Evolutionary conservation across 768 basidiomycete species (phyloP).

Genomic region (Xerocomellus amylosporus): DNA sequence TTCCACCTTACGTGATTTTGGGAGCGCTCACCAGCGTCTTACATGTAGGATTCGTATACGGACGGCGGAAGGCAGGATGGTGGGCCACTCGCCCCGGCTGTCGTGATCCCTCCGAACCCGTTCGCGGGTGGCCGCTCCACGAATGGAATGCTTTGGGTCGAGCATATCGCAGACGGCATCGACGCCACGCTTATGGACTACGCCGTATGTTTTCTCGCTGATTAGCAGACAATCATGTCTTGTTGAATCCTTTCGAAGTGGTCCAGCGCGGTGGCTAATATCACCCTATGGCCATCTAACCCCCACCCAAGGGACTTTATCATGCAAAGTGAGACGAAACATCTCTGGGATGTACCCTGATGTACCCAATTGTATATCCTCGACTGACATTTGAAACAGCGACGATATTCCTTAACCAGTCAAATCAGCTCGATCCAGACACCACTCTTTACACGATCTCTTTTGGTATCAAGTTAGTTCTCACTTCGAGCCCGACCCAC

Average conservation of each 20-base stretch:
- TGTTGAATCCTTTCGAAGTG: constrained; percentile 19
- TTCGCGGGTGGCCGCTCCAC: constrained; percentile 50
- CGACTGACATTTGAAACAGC: constrained; percentile 28
- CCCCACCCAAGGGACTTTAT: constrained; percentile 47
- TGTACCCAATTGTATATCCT: background rate
- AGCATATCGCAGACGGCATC: constrained; percentile 40
- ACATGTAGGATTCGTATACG: constrained; percentile 46
- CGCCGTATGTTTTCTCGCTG: constrained; percentile 36
- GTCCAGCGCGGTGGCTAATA: constrained; percentile 45
- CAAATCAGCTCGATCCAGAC: constrained; percentile 41
- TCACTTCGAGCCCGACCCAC: background rate
- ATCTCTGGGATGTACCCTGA: background rate
- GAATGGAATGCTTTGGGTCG: constrained; percentile 52
- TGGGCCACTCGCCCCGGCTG: constrained; percentile 38
- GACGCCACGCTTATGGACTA: constrained; percentile 48
- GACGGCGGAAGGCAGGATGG: constrained; percentile 50
- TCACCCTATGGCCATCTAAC: constrained; percentile 51
- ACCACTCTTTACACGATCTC: constrained; percentile 52
- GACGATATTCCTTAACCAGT: constrained; percentile 43
- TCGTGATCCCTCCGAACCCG: constrained; percentile 42
- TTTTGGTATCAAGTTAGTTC: constrained; percentile 52
- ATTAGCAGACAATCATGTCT: background rate
- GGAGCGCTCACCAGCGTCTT: background rate
- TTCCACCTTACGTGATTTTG: background rate
- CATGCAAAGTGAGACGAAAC: constrained; percentile 39